Evolutionary conservation across 257 asterid species (phyloP).

Genomic region (Dorcoceras hygrometricum): DNA sequence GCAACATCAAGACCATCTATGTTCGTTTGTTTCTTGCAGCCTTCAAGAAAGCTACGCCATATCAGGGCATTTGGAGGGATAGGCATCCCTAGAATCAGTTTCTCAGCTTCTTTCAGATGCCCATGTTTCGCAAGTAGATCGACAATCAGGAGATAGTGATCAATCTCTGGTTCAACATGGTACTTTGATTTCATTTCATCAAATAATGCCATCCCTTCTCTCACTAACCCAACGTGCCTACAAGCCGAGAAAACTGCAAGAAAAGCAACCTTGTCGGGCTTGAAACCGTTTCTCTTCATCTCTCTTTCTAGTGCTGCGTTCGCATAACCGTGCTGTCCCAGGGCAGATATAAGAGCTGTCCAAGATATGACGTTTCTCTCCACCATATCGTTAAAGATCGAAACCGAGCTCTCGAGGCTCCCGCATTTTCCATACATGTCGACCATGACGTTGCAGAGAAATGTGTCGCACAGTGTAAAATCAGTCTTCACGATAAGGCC

Average conservation of each 20-base stretch:
- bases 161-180: constrained; percentile 66
- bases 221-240: constrained; percentile 73
- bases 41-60: constrained; percentile 81
- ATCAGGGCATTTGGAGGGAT: constrained; percentile 69
- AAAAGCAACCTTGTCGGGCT: constrained; percentile 69
- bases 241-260: constrained; percentile 74
- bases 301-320: constrained; percentile 56
- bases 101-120: constrained; percentile 65
- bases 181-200: constrained; percentile 47
- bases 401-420: constrained; percentile 44
- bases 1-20: constrained; percentile 22
- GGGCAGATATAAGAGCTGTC: constrained; percentile 65
- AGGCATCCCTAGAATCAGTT: constrained; percentile 65
- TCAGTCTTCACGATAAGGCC: constrained; percentile 49
- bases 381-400: constrained; percentile 49
- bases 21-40: constrained; percentile 56
- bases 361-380: constrained; percentile 57
- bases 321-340: constrained; percentile 68
- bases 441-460: constrained; percentile 61
- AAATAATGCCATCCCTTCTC: constrained; percentile 63
- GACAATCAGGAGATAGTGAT: constrained; percentile 62
- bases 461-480: constrained; percentile 48
- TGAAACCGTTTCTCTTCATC: constrained; percentile 51
- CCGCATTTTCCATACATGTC: constrained; percentile 95
- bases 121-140: constrained; percentile 74